Evolutionary conservation across 805 yeast species (phyloP).

Genomic region (Saccharomyces cerevisiae): DNA sequence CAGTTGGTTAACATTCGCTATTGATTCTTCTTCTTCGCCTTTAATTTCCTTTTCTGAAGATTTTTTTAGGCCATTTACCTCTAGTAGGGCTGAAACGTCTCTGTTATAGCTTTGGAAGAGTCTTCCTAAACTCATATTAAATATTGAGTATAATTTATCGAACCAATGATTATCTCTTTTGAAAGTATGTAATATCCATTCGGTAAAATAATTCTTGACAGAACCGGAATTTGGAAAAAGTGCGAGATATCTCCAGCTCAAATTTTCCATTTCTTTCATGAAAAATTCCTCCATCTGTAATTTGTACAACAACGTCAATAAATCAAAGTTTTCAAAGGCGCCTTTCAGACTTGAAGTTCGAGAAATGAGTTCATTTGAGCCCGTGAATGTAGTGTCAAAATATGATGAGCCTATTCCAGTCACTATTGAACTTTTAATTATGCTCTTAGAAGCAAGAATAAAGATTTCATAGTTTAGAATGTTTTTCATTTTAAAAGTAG

Average conservation of each 20-base stretch:
- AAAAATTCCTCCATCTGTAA: constrained; percentile 43
- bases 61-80: constrained; percentile 29
- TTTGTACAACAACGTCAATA: constrained; percentile 52
- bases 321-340: constrained; percentile 41
- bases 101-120: constrained; percentile 36
- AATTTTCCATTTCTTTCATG: constrained; percentile 38
- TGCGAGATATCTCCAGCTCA: constrained; percentile 55
- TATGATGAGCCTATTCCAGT: constrained; percentile 16
- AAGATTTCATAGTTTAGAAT: constrained; percentile 26
- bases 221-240: constrained; percentile 36
- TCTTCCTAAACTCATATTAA: constrained; percentile 37
- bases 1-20: constrained; percentile 22
- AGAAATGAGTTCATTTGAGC: constrained; percentile 37
- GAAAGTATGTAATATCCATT: constrained; percentile 53
- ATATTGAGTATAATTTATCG: constrained; percentile 42
- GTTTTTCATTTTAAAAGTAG: constrained; percentile 21
- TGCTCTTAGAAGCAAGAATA: constrained; percentile 16
- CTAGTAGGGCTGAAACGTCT: constrained; percentile 36
- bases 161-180: constrained; percentile 46
- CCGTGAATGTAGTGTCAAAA: constrained; percentile 21
- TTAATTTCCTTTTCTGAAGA: constrained; percentile 31
- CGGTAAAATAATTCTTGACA: constrained; percentile 39
- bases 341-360: constrained; percentile 36
- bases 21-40: constrained; percentile 42
- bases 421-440: constrained; percentile 10